Conservation (phyloP, 129 eudicot genomes). For the Artemisia tridentata region DNA sequence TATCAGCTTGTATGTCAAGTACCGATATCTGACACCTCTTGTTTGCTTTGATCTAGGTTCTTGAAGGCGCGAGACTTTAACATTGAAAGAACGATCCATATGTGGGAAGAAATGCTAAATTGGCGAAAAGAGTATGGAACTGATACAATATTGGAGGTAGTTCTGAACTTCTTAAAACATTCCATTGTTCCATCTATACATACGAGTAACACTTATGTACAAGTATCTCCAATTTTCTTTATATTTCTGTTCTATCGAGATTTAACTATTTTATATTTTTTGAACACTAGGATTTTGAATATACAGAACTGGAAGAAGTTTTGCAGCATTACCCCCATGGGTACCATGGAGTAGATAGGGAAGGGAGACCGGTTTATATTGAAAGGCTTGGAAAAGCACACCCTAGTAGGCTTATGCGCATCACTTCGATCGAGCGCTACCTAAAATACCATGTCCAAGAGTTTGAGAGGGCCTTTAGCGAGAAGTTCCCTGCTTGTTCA, state of each 20-base stretch:
- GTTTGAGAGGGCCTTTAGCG: constrained; percentile 75
- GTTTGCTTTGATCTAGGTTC: constrained; percentile 42
- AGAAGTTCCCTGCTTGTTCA: constrained; percentile 93
- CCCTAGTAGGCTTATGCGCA: constrained; percentile 74
- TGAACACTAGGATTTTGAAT: constrained; percentile 57
- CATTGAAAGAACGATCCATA: constrained; percentile 61
- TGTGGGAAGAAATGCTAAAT: constrained; percentile 98
- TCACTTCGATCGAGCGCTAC: constrained; percentile 74
- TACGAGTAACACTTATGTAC: neutral
- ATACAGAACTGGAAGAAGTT: constrained; percentile 84
- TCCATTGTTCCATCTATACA: no score
- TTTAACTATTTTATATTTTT: neutral
- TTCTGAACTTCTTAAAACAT: neutral
- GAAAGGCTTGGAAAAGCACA: constrained; percentile 92
- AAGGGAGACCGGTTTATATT: constrained; percentile 90
- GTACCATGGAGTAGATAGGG: constrained; percentile 93
- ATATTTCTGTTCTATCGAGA: neutral
- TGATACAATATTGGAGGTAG: constrained; percentile 86
- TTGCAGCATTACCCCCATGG: constrained; percentile 89
- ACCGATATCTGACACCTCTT: no score
- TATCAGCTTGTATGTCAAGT: no score
- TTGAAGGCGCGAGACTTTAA: constrained; percentile 83
- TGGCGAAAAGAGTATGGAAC: constrained; percentile 90
- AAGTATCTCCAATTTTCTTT: neutral
- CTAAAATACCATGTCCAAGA: constrained; percentile 85